Percentiles rank a stretch among this genome's conserved stretches.
Conservation (phyloP, 106 monocot species). For the Alisma plantagoaquatica region DNA sequence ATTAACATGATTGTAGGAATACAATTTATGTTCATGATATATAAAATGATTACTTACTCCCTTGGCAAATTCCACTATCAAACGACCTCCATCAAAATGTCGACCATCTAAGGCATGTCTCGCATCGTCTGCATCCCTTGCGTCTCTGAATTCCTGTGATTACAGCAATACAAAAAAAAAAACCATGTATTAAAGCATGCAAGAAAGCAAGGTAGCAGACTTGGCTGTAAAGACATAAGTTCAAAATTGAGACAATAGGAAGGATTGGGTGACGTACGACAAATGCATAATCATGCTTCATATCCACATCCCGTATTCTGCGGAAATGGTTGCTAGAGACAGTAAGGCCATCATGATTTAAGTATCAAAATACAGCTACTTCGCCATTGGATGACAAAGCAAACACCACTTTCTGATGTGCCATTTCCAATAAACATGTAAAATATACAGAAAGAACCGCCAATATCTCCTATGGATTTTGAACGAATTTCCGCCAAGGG, state of each 20-base stretch:
- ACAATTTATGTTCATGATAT: neutral
- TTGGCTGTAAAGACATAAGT: neutral
- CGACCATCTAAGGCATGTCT: slow-evolving; percentile 72
- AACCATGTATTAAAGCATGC: slow-evolving; percentile 11
- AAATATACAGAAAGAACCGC: slow-evolving; percentile 89
- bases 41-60: slow-evolving; percentile 34
- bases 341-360: slow-evolving; percentile 87
- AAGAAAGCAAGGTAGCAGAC: neutral
- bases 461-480: slow-evolving; percentile 66
- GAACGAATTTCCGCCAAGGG: slow-evolving; percentile 79
- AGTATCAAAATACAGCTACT: slow-evolving; percentile 48
- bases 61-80: slow-evolving; percentile 79
- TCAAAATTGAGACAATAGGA: neutral
- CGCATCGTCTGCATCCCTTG: slow-evolving; percentile 93
- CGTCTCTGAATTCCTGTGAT: slow-evolving; percentile 82
- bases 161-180: slow-evolving; percentile 1
- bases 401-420: slow-evolving; percentile 64
- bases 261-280: slow-evolving; percentile 48
- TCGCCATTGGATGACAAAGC: slow-evolving; percentile 62
- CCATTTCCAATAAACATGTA: slow-evolving; percentile 85
- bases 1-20: neutral
- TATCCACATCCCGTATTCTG: slow-evolving; percentile 99
- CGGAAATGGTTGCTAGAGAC: slow-evolving; percentile 93
- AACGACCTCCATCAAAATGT: slow-evolving; percentile 77
- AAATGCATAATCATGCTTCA: slow-evolving; percentile 99